Conservation (phyloP, 1,284 basidiomycete genomes). For the Hypsizygus ulmarius region DNA sequence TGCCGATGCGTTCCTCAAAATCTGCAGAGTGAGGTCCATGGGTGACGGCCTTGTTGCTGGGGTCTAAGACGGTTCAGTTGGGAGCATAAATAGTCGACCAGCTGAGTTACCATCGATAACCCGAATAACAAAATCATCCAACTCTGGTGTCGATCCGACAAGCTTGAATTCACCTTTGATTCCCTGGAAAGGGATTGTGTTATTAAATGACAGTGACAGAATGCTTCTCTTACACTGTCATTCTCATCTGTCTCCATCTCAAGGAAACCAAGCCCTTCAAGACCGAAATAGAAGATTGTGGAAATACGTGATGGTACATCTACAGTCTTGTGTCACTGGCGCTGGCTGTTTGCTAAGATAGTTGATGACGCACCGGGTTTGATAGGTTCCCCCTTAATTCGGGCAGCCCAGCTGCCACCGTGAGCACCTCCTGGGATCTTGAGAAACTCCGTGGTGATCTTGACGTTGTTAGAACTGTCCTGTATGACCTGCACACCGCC, state of each 20-base stretch:
- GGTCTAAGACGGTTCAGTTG: constrained; percentile 38
- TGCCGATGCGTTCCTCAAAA: constrained; percentile 66
- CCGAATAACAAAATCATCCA: constrained; percentile 81
- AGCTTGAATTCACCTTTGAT: constrained; percentile 68
- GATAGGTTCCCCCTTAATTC: constrained; percentile 82
- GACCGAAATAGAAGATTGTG: constrained; percentile 80
- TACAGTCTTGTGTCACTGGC: constrained; percentile 21
- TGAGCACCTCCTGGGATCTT: constrained; percentile 77
- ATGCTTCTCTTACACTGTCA: constrained; percentile 56
- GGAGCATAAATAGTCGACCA: neutral
- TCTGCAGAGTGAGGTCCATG: constrained; percentile 53
- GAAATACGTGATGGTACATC: constrained; percentile 63
- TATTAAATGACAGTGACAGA: neutral
- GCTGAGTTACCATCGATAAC: constrained; percentile 67
- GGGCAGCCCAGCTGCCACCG: constrained; percentile 88
- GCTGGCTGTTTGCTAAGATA: neutral
- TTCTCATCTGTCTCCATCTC: constrained; percentile 76
- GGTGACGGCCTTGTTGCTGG: constrained; percentile 53
- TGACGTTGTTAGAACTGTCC: constrained; percentile 81
- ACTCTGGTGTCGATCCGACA: constrained; percentile 68
- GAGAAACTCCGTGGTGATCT: constrained; percentile 81
- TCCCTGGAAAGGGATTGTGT: constrained; percentile 47
- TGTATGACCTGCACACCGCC: constrained; percentile 84
- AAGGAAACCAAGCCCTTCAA: constrained; percentile 83
- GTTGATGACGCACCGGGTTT: constrained; percentile 48